Evolutionary conservation across 352 stramenopile species (phyloP).

Genomic region (Phytopythium montanum): DNA sequence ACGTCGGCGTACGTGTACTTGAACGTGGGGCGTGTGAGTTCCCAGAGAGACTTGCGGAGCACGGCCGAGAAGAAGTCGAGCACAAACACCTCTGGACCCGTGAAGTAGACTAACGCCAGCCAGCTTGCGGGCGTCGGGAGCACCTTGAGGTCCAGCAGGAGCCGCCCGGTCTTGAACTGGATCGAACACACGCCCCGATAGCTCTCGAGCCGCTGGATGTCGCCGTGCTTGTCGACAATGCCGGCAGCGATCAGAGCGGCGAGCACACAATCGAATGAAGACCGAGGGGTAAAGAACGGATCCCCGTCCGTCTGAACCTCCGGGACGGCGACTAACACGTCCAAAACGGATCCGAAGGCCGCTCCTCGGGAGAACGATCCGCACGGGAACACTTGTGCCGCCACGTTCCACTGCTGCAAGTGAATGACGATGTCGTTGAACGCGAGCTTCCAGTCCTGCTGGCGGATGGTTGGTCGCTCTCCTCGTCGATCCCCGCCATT

Average conservation of each 20-base stretch:
- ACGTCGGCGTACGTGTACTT: conserved; percentile 43
- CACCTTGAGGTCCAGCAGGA: conserved; percentile 75
- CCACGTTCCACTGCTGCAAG: conserved; percentile 45
- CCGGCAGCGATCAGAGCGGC: conserved; percentile 29
- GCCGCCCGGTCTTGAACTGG: conserved; percentile 42
- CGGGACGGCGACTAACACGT: conserved; percentile 53
- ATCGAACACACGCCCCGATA: conserved; percentile 48
- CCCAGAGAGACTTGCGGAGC: conserved; percentile 34
- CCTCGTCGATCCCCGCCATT: neutral
- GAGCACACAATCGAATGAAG: conserved; percentile 32
- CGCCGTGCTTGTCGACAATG: conserved; percentile 22
- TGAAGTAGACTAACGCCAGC: conserved; percentile 77
- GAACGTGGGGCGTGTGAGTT: conserved; percentile 51
- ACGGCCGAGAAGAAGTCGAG: conserved; percentile 38
- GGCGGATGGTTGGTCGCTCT: conserved; percentile 38
- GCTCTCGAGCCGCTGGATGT: neutral
- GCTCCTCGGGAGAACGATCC: conserved; percentile 68
- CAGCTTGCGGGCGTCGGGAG: conserved; percentile 51
- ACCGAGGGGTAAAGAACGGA: neutral
- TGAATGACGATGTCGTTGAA: conserved; percentile 63
- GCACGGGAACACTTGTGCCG: conserved; percentile 62
- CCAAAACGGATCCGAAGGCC: conserved; percentile 65
- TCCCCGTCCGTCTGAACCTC: neutral
- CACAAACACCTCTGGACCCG: conserved; percentile 54
- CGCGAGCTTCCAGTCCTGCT: conserved; percentile 60